Evolutionary conservation across 192 early-diverging fungal species (phyloP).

Genomic region (Mortierella claussenii): DNA sequence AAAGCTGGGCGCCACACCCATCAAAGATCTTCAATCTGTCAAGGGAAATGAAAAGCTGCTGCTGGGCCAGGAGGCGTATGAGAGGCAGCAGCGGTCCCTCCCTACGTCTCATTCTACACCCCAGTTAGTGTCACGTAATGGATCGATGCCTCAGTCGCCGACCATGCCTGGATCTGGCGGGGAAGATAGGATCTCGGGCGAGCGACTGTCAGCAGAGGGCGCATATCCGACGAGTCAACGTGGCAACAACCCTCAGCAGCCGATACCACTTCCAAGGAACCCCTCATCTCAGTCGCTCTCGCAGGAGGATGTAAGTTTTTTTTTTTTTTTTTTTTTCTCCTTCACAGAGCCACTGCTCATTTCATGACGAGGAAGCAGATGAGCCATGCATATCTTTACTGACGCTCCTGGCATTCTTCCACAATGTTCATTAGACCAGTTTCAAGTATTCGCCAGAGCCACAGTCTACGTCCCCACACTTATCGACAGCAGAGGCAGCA

Average conservation of each 20-base stretch:
- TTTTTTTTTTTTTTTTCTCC: too few relatives aligned
- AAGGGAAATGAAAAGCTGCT: conserved; percentile 45
- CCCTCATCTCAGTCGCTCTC: conserved; percentile 33
- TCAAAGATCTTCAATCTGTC: conserved; percentile 37
- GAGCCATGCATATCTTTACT: neutral
- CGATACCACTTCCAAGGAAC: conserved; percentile 20
- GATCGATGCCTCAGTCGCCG: conserved; percentile 27
- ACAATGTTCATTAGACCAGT: neutral
- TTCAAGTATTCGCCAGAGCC: conserved; percentile 13
- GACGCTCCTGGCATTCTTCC: neutral
- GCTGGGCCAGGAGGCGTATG: conserved; percentile 32
- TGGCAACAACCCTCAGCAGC: conserved; percentile 12
- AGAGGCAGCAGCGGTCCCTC: conserved; percentile 38
- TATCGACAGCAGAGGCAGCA: conserved; percentile 14
- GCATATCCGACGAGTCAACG: conserved; percentile 1
- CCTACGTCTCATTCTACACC: conserved; percentile 19
- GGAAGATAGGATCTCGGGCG: conserved; percentile 26
- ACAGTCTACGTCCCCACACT: conserved; percentile 4
- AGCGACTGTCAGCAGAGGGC: conserved; percentile 12
- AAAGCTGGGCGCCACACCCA: conserved; percentile 45
- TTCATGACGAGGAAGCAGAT: too few relatives aligned
- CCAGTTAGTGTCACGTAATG: conserved; percentile 11
- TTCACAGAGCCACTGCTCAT: too few relatives aligned
- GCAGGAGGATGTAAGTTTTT: conserved; percentile 43
- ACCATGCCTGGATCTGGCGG: conserved; percentile 4